A percentile compares a stretch with the other conserved stretches of the same genome.
Conservation (phyloP, 805 yeast genomes). For the Teunomyces atbi region DNA sequence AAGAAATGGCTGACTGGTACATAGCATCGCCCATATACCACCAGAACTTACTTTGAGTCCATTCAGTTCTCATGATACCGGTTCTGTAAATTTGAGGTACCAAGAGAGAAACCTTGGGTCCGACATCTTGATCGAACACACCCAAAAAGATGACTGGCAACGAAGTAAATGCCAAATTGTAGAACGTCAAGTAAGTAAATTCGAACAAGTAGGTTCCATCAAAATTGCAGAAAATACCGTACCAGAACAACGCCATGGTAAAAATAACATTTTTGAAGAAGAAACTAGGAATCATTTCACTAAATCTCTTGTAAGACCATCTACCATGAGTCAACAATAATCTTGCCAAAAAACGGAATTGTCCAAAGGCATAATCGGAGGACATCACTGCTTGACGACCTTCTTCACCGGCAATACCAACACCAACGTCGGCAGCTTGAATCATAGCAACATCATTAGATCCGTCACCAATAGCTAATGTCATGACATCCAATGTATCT, state of each 20-base stretch:
- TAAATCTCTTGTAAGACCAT: conserved; percentile 73
- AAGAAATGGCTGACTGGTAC: conserved; percentile 68
- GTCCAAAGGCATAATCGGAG: conserved; percentile 80
- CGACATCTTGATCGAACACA: conserved; percentile 72
- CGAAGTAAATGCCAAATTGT: conserved; percentile 79
- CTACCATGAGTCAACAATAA: conserved; percentile 77
- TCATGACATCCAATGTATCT: conserved; percentile 63
- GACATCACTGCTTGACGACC: conserved; percentile 88
- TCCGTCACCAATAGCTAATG: conserved; percentile 83
- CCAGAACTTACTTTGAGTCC: conserved; percentile 59
- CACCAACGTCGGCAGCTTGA: conserved; percentile 81
- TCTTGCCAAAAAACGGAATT: conserved; percentile 65
- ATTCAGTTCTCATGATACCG: conserved; percentile 64
- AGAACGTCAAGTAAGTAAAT: conserved; percentile 74
- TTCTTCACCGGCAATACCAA: conserved; percentile 86
- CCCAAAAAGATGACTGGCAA: conserved; percentile 74
- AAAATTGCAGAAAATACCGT: conserved; percentile 61
- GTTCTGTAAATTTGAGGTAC: conserved; percentile 70
- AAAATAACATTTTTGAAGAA: conserved; percentile 76
- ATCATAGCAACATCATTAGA: conserved; percentile 89
- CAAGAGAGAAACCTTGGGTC: conserved; percentile 59
- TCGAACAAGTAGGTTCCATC: conserved; percentile 79
- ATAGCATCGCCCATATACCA: conserved; percentile 67
- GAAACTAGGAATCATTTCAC: conserved; percentile 77
- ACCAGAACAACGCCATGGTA: conserved; percentile 76